phyloP scores from a whole-genome alignment of 306 rosid genomes.

The Vicia faba region DNA sequence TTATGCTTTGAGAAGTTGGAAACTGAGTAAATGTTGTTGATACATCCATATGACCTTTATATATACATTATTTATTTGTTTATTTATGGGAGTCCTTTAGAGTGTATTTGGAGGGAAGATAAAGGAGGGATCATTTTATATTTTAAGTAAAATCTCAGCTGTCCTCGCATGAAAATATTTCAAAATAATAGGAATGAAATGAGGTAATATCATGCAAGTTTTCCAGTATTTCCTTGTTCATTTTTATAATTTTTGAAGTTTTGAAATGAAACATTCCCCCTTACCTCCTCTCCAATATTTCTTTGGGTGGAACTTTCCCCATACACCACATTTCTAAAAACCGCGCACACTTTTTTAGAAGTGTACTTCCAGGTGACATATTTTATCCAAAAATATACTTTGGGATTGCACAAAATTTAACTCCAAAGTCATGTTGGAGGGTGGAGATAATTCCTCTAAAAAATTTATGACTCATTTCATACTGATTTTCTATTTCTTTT shows the following conservation, averaged over 20 bases:
- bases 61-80: slow-evolving; percentile 2
- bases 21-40: slow-evolving; percentile 13
- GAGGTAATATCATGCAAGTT: slow-evolving; percentile 6
- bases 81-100: slow-evolving; percentile 15
- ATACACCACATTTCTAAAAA: not conserved
- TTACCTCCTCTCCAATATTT: not conserved
- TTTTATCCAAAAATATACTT: not conserved
- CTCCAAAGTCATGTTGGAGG: not conserved
- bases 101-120: slow-evolving; percentile 24
- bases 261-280: slow-evolving; percentile 30
- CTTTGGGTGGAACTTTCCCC: slow-evolving; percentile 6
- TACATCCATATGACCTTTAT: slow-evolving; percentile 24
- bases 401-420: not conserved
- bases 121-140: not conserved
- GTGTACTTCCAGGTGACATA: not conserved
- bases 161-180: not conserved
- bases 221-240: slow-evolving; percentile 13
- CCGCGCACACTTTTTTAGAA: not conserved
- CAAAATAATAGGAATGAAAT: slow-evolving; percentile 16
- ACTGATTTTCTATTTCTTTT: slow-evolving; percentile 15
- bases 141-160: not conserved
- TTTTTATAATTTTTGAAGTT: slow-evolving; percentile 27
- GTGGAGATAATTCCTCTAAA: slow-evolving; percentile 1
- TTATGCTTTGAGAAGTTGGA: slow-evolving; percentile 23
- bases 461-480: slow-evolving; percentile 1